Base-by-base conservation (phyloP, 345 rosid genomes). In the Crucihimalaya himalaica region DNA sequence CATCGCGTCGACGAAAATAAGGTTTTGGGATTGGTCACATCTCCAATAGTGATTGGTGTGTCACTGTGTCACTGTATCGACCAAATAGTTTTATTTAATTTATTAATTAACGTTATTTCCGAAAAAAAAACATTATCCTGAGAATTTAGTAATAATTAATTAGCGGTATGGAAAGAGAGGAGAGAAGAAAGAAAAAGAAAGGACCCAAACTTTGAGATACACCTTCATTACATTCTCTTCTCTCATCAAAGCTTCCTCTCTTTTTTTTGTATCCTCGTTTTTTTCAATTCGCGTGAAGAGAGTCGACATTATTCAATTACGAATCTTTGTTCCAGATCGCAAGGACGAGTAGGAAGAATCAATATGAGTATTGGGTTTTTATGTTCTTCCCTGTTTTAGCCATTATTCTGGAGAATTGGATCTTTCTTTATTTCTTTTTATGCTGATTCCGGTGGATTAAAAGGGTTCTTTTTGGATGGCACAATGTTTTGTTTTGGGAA, bases 191-290 rank as follows among this genome's bases (percentile, higher is more conserved):
- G 39, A 60, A 69, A 76, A 70, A 12, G 65, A 28, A 55, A 76
- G 70, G 75, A 70, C 74, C 34, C 75, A 62, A 76, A 69, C 75
- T 76, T 70, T 76, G 79, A 54, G 75, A 62, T 55, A 76, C 80
- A 70, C 16, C 40, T 53, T 69, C 71, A 63, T 63, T 53, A 63
- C 71, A 63, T 63, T 69, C 65, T 48, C 66, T 66, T 55, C 56
- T 56, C 63, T 4, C 67, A 72, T 72, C 65, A 67, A 74, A 74
- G 34, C 68, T 68, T 68, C 54, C 51, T 63, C n/a, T n/a, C n/a
- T n/a, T n/a, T n/a, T n/a, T n/a, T n/a, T 69, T 45, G 45, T 75
- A 61, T 31, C 74, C 72, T 61, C 73, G 29, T 28, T 68, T 67
- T 46, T 46, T 29, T 7, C 73, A 62, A 61, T 75, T 37, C 58